Conservation (phyloP, 2,329 filamentous ascomycete genomes). For the Dothidotthia symphoricarpi region DNA sequence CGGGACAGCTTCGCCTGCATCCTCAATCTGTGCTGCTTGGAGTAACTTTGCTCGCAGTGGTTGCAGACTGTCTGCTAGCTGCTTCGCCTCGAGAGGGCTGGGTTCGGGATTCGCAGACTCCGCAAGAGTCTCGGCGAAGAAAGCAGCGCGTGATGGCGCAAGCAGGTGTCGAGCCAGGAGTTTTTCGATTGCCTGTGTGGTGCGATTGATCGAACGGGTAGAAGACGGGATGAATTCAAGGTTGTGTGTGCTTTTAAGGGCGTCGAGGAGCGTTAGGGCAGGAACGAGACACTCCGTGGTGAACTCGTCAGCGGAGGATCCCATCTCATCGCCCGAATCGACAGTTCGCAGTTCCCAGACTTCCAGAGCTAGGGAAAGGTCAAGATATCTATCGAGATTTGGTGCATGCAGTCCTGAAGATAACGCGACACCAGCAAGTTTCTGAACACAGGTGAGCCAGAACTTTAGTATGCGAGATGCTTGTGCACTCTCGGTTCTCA, state of each 20-base stretch:
- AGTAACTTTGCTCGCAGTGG: conserved; percentile 33
- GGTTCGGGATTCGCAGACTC: conserved; percentile 1
- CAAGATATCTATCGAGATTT: conserved; percentile 10
- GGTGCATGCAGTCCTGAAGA: neutral
- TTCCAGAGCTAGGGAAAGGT: conserved; percentile 26
- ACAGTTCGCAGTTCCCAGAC: conserved; percentile 38
- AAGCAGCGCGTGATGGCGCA: conserved; percentile 40
- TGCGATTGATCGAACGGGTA: conserved; percentile 4
- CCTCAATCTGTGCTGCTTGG: conserved; percentile 34
- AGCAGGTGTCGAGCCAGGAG: conserved; percentile 47
- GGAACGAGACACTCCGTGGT: conserved; percentile 40
- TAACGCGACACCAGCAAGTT: conserved; percentile 8
- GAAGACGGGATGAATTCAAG: conserved; percentile 1
- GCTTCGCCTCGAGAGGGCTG: conserved; percentile 11
- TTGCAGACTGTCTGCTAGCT: conserved; percentile 21
- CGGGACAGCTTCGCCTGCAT: conserved; percentile 24
- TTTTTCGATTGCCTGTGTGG: conserved; percentile 31
- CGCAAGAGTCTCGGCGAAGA: conserved; percentile 27
- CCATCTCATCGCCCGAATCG: conserved; percentile 26
- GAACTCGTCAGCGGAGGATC: conserved; percentile 38
- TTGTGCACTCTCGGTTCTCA: conserved; percentile 36
- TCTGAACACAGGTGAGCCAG: conserved; percentile 33
- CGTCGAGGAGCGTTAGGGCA: conserved; percentile 26
- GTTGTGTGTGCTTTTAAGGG: conserved; percentile 10
- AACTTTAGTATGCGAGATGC: conserved; percentile 38